Conservation (phyloP, 1,139 yeast genomes). For the Saccharomyces hybrid region DNA sequence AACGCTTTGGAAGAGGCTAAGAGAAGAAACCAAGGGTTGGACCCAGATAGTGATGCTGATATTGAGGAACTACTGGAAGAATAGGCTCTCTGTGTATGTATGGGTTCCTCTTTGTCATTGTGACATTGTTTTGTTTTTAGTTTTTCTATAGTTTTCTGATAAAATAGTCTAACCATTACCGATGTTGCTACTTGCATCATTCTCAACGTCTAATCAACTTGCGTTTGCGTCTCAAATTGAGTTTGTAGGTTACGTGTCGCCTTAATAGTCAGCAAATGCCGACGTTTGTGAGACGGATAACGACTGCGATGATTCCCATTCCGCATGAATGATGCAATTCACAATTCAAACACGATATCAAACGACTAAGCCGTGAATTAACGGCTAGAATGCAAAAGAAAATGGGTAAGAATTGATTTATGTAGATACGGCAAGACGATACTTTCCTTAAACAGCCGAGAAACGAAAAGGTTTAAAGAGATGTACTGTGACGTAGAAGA, state of each 20-base stretch:
- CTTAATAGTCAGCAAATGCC: no score
- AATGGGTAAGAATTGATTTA: background rate
- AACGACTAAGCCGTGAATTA: background rate
- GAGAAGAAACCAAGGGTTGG: constrained; percentile 41
- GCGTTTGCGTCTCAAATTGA: background rate
- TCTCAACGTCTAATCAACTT: background rate
- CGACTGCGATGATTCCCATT: background rate
- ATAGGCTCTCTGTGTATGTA: constrained; percentile 14
- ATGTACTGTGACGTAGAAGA: background rate
- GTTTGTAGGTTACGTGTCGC: no score
- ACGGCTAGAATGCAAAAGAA: background rate
- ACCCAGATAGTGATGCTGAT: constrained; percentile 50
- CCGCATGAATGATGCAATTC: background rate
- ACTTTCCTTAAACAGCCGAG: background rate
- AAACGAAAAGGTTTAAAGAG: background rate
- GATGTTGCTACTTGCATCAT: background rate
- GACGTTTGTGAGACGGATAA: background rate
- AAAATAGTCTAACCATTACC: background rate
- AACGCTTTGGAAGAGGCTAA: constrained; percentile 41
- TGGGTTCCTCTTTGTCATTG: background rate
- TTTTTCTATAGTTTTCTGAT: background rate
- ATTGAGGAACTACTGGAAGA: constrained; percentile 60
- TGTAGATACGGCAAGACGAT: background rate
- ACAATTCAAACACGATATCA: background rate
- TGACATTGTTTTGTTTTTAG: background rate